These are phyloP conservation scores for Cyclotella distinguenda DNA, from an alignment of 108 stramenopile species.

Conservation along the genomic window DNA sequence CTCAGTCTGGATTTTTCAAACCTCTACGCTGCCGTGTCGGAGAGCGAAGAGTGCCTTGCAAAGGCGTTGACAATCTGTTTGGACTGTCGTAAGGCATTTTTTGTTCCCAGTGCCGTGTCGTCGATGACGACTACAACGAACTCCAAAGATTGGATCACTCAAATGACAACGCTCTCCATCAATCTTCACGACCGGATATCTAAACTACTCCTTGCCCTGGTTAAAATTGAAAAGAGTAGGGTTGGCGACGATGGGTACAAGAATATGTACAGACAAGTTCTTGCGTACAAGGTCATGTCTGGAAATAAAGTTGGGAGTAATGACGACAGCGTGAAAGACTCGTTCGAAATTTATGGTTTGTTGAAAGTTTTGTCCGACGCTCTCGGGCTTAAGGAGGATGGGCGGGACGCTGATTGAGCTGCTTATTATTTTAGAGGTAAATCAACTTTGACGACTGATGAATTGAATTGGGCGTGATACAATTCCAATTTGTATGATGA, in stretches of 20 bases:
- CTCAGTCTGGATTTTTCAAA: constrained; percentile 76
- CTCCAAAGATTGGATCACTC: constrained; percentile 51
- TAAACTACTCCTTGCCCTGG: constrained; percentile 63
- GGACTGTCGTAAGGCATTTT: constrained; percentile 71
- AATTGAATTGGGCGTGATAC: no score
- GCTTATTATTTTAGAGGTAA: no score
- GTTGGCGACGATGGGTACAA: constrained; percentile 48
- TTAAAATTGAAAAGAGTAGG: constrained; percentile 59
- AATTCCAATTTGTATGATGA: no score
- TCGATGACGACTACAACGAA: constrained; percentile 6
- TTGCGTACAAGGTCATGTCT: neutral
- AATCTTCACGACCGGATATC: constrained; percentile 71
- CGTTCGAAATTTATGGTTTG: neutral
- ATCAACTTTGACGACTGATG: no score
- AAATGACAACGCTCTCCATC: constrained; percentile 65
- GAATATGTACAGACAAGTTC: constrained; percentile 54
- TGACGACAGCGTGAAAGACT: neutral
- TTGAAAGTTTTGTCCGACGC: neutral
- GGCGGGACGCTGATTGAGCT: neutral
- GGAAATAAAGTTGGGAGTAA: neutral
- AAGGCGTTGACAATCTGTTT: constrained; percentile 72
- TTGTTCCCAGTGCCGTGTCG: constrained; percentile 31
- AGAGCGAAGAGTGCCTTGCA: constrained; percentile 59
- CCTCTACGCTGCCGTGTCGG: constrained; percentile 73
- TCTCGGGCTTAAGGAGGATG: neutral